Evolutionary conservation across 2,329 filamentous ascomycete species (phyloP).

Genomic region (Trichoderma cornu-damae): DNA sequence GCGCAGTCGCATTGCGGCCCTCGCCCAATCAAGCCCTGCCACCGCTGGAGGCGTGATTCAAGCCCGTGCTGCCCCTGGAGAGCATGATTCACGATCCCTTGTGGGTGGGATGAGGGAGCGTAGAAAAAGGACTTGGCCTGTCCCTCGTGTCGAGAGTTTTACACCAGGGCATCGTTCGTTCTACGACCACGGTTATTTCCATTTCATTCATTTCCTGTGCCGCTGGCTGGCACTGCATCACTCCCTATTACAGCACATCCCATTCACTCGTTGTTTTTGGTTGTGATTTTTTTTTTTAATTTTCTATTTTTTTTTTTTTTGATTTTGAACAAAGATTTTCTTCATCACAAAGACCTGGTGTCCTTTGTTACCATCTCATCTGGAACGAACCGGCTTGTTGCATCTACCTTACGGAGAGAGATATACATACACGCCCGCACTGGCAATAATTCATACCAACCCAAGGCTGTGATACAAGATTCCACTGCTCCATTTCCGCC

Average conservation of each 20-base stretch:
- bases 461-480: not conserved
- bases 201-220: slow-evolving; percentile 7
- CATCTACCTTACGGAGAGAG: not conserved
- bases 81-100: slow-evolving; percentile 7
- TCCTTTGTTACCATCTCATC: slow-evolving; percentile 1
- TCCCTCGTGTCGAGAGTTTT: not conserved
- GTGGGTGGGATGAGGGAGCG: not conserved
- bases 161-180: not conserved
- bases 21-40: slow-evolving; percentile 1
- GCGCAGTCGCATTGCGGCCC: not conserved
- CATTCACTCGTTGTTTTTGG: not conserved
- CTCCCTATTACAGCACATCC: not conserved
- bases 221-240: slow-evolving; percentile 10
- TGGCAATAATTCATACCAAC: not conserved
- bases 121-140: slow-evolving; percentile 11
- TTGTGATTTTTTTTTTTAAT: not conserved
- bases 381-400: not conserved
- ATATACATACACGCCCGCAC: not conserved
- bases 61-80: slow-evolving; percentile 3
- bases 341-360: slow-evolving; percentile 6
- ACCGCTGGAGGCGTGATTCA: not conserved
- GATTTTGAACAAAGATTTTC: not conserved
- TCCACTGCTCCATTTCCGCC: not conserved
- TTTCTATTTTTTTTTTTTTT: not conserved
- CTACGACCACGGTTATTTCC: not conserved